Evolutionary conservation across 1,284 basidiomycete species (phyloP).

Genomic region (Fereydounia khargensis): DNA sequence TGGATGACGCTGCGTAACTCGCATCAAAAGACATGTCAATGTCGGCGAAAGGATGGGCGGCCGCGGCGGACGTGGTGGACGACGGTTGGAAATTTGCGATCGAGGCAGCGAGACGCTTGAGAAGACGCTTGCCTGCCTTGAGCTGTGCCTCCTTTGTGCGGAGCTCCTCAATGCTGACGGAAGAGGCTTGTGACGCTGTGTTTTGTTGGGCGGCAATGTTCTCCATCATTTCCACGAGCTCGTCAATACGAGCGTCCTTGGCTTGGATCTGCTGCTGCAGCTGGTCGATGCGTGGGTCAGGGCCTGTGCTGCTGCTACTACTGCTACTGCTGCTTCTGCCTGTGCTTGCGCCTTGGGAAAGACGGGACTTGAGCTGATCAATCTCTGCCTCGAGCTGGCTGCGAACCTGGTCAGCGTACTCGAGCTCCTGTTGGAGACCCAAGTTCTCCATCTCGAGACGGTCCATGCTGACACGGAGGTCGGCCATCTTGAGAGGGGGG

Average conservation of each 20-base stretch:
- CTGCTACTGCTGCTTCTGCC: no score
- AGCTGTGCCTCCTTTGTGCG: not conserved
- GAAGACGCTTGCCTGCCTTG: constrained; percentile 5
- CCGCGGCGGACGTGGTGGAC: not conserved
- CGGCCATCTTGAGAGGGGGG: not conserved
- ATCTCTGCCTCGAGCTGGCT: not conserved
- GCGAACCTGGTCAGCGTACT: not conserved
- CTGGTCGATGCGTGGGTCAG: no score
- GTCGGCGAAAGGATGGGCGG: not conserved
- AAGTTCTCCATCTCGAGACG: not conserved
- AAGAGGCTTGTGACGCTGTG: no score
- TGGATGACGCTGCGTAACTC: not conserved
- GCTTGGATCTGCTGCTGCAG: no score
- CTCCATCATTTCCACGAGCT: no score
- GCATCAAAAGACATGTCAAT: not conserved
- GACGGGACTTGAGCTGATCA: not conserved
- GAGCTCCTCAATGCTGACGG: no score
- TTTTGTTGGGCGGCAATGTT: no score
- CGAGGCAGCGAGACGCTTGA: constrained; percentile 3
- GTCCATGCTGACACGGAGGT: not conserved
- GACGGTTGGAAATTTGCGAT: constrained; percentile 5
- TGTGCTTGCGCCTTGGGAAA: no score
- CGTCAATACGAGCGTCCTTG: no score
- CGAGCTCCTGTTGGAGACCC: not conserved
- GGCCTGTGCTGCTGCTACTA: no score